These are phyloP conservation scores for Planoprotostelium fungivorum DNA, from an alignment of 78 protist genomes.

Conservation along the genomic window DNA sequence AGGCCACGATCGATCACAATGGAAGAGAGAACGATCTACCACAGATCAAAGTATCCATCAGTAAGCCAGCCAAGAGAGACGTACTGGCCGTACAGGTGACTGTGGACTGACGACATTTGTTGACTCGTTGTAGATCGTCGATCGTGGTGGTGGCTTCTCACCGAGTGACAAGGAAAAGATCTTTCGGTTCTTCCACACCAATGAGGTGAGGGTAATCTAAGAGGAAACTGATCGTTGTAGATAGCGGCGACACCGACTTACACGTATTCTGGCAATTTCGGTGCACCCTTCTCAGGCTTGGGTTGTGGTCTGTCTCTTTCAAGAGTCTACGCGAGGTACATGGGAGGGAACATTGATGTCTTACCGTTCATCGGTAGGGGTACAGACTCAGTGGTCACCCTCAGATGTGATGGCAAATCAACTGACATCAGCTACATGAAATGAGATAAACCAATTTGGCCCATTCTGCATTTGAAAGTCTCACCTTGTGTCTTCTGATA, in stretches of 20 bases:
- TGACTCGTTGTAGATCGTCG: not conserved
- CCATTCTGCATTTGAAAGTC: no score
- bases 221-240: not conserved
- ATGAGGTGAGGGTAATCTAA: not conserved
- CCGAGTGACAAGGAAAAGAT: not conserved
- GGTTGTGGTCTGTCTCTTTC: not conserved
- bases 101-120: not conserved
- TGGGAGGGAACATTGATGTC: not conserved
- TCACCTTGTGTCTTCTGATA: no score
- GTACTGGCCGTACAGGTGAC: not conserved
- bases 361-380: not conserved
- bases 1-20: not conserved
- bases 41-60: not conserved
- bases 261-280: not conserved
- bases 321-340: not conserved
- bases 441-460: no score
- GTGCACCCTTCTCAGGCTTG: not conserved
- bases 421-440: no score
- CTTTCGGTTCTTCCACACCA: not conserved
- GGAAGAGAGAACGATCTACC: not conserved
- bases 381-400: not conserved
- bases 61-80: not conserved
- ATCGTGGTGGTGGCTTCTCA: not conserved
- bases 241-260: not conserved
- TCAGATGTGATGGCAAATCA: not conserved